These are phyloP conservation scores for Penicillium sclerotigenum DNA, from an alignment of 2,329 filamentous ascomycete species.

Conservation along the genomic window DNA sequence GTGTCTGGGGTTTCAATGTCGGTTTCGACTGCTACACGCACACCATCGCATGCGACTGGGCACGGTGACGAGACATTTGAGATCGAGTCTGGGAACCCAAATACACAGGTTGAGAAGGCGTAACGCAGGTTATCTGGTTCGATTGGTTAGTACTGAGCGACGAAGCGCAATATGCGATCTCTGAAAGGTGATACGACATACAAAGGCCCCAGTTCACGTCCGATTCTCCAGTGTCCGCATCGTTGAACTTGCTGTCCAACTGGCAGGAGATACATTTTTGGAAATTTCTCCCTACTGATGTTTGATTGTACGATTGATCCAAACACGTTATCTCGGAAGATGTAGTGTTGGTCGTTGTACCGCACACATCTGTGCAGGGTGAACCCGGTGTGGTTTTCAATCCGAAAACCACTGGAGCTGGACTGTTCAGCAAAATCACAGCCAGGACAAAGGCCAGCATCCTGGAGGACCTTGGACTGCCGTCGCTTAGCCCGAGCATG, in stretches of 20 bases:
- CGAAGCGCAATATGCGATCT: neutral
- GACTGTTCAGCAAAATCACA: slow-evolving; percentile 17
- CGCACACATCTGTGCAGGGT: slow-evolving; percentile 38
- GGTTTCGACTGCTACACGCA: slow-evolving; percentile 34
- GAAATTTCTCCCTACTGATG: slow-evolving; percentile 36
- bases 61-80: slow-evolving; percentile 45
- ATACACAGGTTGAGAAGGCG: slow-evolving; percentile 45
- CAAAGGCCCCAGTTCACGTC: slow-evolving; percentile 48
- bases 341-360: slow-evolving; percentile 38
- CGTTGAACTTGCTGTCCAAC: slow-evolving; percentile 39
- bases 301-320: slow-evolving; percentile 37
- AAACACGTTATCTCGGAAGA: slow-evolving; percentile 42
- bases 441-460: slow-evolving; percentile 18
- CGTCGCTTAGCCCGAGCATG: slow-evolving; percentile 23
- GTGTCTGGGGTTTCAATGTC: slow-evolving; percentile 29
- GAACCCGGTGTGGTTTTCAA: slow-evolving; percentile 37
- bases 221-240: slow-evolving; percentile 35
- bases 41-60: slow-evolving; percentile 41
- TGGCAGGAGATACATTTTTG: slow-evolving; percentile 43
- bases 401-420: slow-evolving; percentile 23
- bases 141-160: neutral
- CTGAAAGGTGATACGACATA: slow-evolving; percentile 27
- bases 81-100: slow-evolving; percentile 37
- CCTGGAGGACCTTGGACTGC: slow-evolving; percentile 11
- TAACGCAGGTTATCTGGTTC: slow-evolving; percentile 46